Base-by-base conservation (phyloP, 2,329 filamentous ascomycete genomes). In the Alternaria sp. region DNA sequence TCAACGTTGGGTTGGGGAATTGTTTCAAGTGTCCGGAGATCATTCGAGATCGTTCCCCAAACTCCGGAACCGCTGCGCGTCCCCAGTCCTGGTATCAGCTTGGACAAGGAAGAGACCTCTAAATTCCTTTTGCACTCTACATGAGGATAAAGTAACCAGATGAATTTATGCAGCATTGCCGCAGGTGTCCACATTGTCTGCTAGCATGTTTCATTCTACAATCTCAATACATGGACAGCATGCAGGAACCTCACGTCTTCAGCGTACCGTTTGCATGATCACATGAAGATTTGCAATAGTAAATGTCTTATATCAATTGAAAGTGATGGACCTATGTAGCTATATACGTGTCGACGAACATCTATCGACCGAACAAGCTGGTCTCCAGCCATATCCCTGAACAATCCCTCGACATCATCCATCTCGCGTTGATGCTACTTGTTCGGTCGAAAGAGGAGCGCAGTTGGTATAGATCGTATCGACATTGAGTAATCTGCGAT, bases 1-100 rank as follows among this genome's bases (percentile, higher is more conserved):
- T 45, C 45, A 36, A 49, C 45, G 54, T 55, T 59, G 50, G 54
- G 56, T 49, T 58, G 43, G 46, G 15, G 26, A 54, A 51, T 49
- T 55, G 59, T 62, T 65, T 57, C 26, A 54, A 44, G 26, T 40
- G 47, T 26, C 45, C 60, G 61, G 65, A 58, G 60, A 62, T 62
- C 56, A 61, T 36, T 36, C 32, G 32, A 36, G 49, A 32, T 55
- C 45, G 59, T 15, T 32, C 28, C 19, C 19, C 50, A 62, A 66
- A 55, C 54, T 59, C 67, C 67, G 65, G 56, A 57, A 43, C 54
- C 47, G 57, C 49, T 52, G 57, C 49, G 49, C 49, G 49, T 52
- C 28, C 49, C 36, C 49, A 54, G 44, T 47, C 44, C 12, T 21
- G 19, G 44, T 47, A 47, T 40, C 36, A 10, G 36, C 36, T 40